Base-by-base conservation (phyloP, 1,139 yeast genomes). In the Lodderomyces orthopsilosis region DNA sequence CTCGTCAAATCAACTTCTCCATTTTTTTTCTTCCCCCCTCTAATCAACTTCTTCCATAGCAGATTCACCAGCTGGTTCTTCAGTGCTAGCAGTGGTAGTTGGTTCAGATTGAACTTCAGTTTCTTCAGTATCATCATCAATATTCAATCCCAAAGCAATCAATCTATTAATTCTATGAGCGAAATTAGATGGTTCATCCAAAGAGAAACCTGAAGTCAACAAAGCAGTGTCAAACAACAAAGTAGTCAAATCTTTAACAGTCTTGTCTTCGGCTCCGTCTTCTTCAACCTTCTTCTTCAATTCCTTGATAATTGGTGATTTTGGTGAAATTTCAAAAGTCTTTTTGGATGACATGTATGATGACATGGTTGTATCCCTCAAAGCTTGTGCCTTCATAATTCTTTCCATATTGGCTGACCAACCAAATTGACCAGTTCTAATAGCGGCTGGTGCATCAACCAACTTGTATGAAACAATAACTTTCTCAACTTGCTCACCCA, bases 371-470 rank as follows among this genome's bases (percentile, higher is more conserved):
- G 96, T 87, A 74, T 93, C 98, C 79, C 98, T 91, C 63, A 93
- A 81, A 61, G 99, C 98, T 81, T 93, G 99, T 53, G 98, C 98
- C 82, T 93, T 93, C 99, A 93, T 94, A 81, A 93, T 93, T 85
- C 98, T 93, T 80, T 93, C 99, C 98, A 94, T 94, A 81, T 93
- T 93, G 63, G 99, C 99, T 58, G 98, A 93, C 99, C 99, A 93
- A 70, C 99, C 98, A 71, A 93, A 93, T 79, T 93, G 98, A 61
- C 97, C 98, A 58, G 98, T 93, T 83, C 98, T 90, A 68, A 93
- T 91, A 60, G 98, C 98, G 70, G 98, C 98, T 71, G 99, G 99
- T 47, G 98, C 94, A 64, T 91, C 98, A 61, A 90, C 90, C 66
- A 94, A 84, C 77, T 89, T 90, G 79, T 91, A 94, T 55, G 98